Conservation (phyloP, 2,329 filamentous ascomycete genomes). For the Samsoniella hepiali region DNA sequence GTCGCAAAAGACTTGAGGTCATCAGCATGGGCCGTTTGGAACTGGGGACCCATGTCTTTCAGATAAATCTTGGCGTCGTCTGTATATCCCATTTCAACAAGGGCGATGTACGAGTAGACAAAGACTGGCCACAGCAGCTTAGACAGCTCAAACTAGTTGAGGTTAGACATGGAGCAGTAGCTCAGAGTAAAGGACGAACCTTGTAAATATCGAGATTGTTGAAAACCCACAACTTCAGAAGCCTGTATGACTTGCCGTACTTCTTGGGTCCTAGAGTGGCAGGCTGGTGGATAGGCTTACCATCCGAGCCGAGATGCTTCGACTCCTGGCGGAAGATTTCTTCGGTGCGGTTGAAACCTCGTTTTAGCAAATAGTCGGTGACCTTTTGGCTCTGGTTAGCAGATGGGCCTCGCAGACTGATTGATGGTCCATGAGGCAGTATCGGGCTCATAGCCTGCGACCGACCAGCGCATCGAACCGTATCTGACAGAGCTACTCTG, state of each 20-base stretch:
- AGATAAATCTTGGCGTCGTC: conserved; percentile 74
- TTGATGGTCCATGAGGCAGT: neutral
- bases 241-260: conserved; percentile 70
- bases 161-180: conserved; percentile 24
- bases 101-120: conserved; percentile 84
- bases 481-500: conserved; percentile 8
- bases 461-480: neutral
- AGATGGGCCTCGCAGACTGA: neutral
- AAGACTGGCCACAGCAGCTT: conserved; percentile 92
- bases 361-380: conserved; percentile 92
- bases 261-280: conserved; percentile 73
- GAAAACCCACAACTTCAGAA: conserved; percentile 80
- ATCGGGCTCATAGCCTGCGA: no score
- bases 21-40: conserved; percentile 74
- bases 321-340: conserved; percentile 90
- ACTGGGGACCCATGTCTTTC: conserved; percentile 61
- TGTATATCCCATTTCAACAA: conserved; percentile 68
- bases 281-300: conserved; percentile 66
- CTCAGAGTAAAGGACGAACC: conserved; percentile 41
- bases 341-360: conserved; percentile 90
- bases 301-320: conserved; percentile 75
- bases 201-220: conserved; percentile 94
- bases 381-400: conserved; percentile 46
- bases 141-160: conserved; percentile 70
- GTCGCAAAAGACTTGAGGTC: conserved; percentile 74